A percentile compares a stretch with the other conserved stretches of the same genome.
phyloP scores from a whole-genome alignment of 352 stramenopile species.

The Saprolegnia diclina region DNA sequence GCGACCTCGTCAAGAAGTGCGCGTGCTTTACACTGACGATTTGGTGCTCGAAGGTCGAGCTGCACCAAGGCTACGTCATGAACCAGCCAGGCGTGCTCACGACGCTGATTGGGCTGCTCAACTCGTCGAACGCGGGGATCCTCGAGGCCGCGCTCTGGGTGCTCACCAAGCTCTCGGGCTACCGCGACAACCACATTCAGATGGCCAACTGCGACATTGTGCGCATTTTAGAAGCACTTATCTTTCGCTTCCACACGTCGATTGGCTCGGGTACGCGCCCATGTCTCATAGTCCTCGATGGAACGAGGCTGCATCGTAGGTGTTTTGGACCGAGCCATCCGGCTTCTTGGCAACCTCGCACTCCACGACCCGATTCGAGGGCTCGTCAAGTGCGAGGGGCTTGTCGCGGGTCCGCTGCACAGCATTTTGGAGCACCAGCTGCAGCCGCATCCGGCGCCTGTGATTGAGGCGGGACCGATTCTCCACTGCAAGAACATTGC shows the following conservation, averaged over 20 bases:
- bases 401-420: constrained; percentile 63
- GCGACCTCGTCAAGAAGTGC: constrained; percentile 63
- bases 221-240: constrained; percentile 18
- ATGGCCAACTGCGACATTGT: constrained; percentile 48
- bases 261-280: constrained; percentile 5
- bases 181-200: constrained; percentile 57
- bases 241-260: constrained; percentile 25
- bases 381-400: constrained; percentile 56
- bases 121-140: constrained; percentile 48
- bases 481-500: constrained; percentile 57
- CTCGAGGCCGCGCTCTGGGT: constrained; percentile 58
- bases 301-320: constrained; percentile 43
- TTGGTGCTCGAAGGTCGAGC: constrained; percentile 51
- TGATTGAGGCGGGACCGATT: not conserved
- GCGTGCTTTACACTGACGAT: constrained; percentile 56
- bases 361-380: constrained; percentile 50
- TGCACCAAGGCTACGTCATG: constrained; percentile 42
- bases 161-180: constrained; percentile 56
- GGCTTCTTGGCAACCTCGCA: constrained; percentile 58
- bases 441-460: constrained; percentile 3
- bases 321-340: constrained; percentile 51
- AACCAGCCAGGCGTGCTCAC: constrained; percentile 41
- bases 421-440: constrained; percentile 54
- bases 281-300: too few species aligned
- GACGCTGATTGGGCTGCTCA: constrained; percentile 53